Conservation (phyloP, 345 rosid species). For the Brassica incana region DNA sequence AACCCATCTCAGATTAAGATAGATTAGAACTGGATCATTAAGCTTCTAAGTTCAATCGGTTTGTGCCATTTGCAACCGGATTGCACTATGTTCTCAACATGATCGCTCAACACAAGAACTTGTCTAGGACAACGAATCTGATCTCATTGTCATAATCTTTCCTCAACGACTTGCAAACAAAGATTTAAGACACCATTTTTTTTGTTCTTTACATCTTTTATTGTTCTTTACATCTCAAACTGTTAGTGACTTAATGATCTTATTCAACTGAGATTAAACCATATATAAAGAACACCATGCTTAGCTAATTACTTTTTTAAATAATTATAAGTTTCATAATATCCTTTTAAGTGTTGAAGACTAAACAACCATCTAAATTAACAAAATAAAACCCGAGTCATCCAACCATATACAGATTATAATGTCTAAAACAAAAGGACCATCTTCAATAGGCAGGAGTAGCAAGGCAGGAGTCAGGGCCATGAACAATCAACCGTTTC, state of each 20-base stretch:
- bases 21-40: slow-evolving; percentile 61
- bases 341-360: background rate
- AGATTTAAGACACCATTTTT: background rate
- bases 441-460: background rate
- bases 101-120: slow-evolving; percentile 43
- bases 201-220: too few relatives aligned
- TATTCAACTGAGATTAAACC: background rate
- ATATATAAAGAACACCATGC: background rate
- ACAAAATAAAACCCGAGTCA: background rate
- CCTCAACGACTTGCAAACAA: background rate
- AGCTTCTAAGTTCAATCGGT: slow-evolving; percentile 57
- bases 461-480: background rate
- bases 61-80: slow-evolving; percentile 68
- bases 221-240: background rate
- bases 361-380: background rate
- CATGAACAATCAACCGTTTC: background rate
- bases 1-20: slow-evolving; percentile 16
- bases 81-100: slow-evolving; percentile 62
- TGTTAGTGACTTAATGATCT: background rate
- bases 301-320: background rate
- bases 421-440: background rate
- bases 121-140: slow-evolving; percentile 52
- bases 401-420: background rate
- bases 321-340: background rate
- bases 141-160: slow-evolving; percentile 36